Evolutionary conservation across 2,329 filamentous ascomycete genomes (phyloP), one percentile per base, ranked within the genome.

Genomic region (Neofusicoccum laricinum): DNA sequence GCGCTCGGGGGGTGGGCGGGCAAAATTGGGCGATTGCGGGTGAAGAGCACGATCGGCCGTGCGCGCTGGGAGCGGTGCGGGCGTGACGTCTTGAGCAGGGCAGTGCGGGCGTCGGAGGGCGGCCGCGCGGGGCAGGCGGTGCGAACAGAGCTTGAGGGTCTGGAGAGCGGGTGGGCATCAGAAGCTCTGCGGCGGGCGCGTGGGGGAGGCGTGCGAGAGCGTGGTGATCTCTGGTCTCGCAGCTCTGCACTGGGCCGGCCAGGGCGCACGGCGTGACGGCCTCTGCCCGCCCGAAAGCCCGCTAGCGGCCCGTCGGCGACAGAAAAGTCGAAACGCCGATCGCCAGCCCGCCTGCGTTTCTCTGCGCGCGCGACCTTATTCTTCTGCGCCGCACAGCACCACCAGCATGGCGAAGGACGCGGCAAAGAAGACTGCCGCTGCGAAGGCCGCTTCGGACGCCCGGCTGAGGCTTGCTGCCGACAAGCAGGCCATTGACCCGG

Each of bases 401-500:
- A 34, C 34, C 40, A 32, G 62, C 70, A 77, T 76, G 75, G 72
- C 69, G 61, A 77, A 75, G 66, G 69, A 73, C 68, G 69, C 70
- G 58, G 19, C 43, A 15, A 46, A 62, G 25, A 61, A 67, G 49
- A 11, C 32, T 14, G 58, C 36, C 2, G 30, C 63, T 8, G 46
- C 30, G 14, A 3, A 40, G 25, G 38, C 40, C 14, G 50, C 30
- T 14, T 8, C 49, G 25, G 38, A 19, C 8, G 50, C 50, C 48
- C 25, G 30, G 8, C 38, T n/a, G 67, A 74, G 62, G 67, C 72
- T 67, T 48, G 41, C 65, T n/a, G 69, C 71, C 63, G 62, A 71
- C 67, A 73, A 77, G 30, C 76, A 75, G 36, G 71, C 73, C 48
- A 71, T 82, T 58, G 78, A 83, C 66, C 77, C 79, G 17, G 71